Evolutionary conservation across 257 asterid genomes (phyloP), one percentile per base, ranked within the genome.

Genomic region (Verbascum thapsus): DNA sequence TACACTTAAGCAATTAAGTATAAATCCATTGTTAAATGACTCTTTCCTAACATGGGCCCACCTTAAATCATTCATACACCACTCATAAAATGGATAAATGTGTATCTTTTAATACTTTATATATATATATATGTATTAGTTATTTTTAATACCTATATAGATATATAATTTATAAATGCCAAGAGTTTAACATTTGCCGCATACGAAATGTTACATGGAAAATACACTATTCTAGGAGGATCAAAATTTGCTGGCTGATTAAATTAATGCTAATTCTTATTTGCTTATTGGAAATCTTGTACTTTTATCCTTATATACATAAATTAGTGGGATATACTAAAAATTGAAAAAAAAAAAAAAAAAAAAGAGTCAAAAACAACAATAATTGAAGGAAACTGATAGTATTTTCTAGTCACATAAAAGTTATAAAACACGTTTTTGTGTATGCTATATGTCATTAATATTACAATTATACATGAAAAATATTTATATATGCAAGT

Each of bases 31-130:
- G 18, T 62, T 18, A 65, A 49, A 70, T 67, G 88, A 86, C 85
- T 56, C 68, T 42, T 79, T 64, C 88, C 88, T 81, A 83, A 81
- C 88, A 55, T 34, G 53, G 72, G 35, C 61, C 79, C 76, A 49
- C 42, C 44, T 38, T 37, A 53, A n/a, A 57, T 20, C 11, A 57
- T 67, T 58, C 41, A 63, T 71, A 58, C 67, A 50, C 61, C 67
- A 32, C 52, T 67, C 61, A 26, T 37, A 13, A 26, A 8, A 32
- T 48, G 45, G 3, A 20, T 42, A 51, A 18, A 4, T 26, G 32
- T 26, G 5, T 26, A 26, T 26, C 5, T 26, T 5, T 26, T 26
- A 26, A 26, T 26, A 26, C n/a, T n/a, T n/a, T 26, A 26, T 26
- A 26, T 26, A 26, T 26, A 26, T 26, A 26, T 26, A 26, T 26